These are phyloP conservation scores for Pseudocercospora pini-densiflorae DNA, from an alignment of 2,329 filamentous ascomycete species.

Conservation along the genomic window DNA sequence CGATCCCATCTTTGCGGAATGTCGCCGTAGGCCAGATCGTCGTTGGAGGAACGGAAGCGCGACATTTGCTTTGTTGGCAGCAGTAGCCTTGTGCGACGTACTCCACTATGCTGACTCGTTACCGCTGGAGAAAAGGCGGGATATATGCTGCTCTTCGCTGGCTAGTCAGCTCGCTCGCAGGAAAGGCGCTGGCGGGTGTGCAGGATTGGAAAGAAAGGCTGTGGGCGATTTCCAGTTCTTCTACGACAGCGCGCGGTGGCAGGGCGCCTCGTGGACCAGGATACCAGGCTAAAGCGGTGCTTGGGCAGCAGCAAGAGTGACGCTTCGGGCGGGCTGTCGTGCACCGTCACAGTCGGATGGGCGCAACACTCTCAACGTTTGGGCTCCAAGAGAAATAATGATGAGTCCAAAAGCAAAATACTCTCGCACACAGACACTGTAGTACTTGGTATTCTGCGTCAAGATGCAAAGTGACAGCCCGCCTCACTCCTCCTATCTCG, in stretches of 20 bases:
- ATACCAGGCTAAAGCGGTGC: constrained; percentile 9
- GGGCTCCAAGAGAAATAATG: constrained; percentile 8
- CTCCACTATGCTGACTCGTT: constrained; percentile 10
- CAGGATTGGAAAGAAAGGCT: neutral
- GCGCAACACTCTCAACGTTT: neutral
- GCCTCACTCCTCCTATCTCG: constrained; percentile 7
- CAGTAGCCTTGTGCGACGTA: constrained; percentile 4
- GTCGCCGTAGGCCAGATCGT: constrained; percentile 50
- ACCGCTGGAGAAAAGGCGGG: constrained; percentile 1
- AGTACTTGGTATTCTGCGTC: neutral
- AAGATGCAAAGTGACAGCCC: neutral
- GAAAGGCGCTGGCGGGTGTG: constrained; percentile 2
- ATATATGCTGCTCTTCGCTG: constrained; percentile 7
- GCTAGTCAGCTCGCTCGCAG: constrained; percentile 11
- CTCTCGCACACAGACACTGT: neutral
- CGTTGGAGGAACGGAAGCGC: constrained; percentile 42
- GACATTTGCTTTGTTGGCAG: constrained; percentile 29
- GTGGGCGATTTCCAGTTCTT: constrained; percentile 7
- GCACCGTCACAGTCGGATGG: neutral
- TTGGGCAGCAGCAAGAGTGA: constrained; percentile 10
- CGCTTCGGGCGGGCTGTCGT: constrained; percentile 6
- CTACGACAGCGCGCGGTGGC: constrained; percentile 11
- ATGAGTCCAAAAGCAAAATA: neutral
- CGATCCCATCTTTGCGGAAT: constrained; percentile 56
- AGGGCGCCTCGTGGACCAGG: constrained; percentile 6